These are phyloP conservation scores for Fusarium kyushuense DNA, from an alignment of 2,329 filamentous ascomycete genomes.

Conservation along the genomic window DNA sequence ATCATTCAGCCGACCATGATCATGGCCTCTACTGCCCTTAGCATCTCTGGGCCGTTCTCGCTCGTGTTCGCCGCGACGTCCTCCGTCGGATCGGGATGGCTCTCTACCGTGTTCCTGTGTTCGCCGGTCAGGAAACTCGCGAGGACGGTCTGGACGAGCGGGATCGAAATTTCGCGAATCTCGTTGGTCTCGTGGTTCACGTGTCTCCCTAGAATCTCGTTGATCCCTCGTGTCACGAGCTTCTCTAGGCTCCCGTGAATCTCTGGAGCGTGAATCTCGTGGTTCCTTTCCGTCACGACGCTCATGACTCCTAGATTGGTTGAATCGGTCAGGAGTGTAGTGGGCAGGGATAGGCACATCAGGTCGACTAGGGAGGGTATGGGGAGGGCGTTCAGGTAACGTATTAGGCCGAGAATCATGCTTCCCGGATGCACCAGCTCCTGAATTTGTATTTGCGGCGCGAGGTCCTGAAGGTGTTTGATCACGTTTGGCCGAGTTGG, in stretches of 20 bases:
- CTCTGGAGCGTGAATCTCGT: slow-evolving; percentile 52
- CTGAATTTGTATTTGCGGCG: slow-evolving; percentile 46
- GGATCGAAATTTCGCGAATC: slow-evolving; percentile 56
- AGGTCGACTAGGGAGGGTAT: slow-evolving; percentile 67
- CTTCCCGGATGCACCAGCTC: slow-evolving; percentile 33
- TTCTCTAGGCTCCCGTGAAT: slow-evolving; percentile 50
- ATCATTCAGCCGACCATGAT: slow-evolving; percentile 49
- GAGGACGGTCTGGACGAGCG: slow-evolving; percentile 56
- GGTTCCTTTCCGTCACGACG: slow-evolving; percentile 55
- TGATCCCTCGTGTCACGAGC: slow-evolving; percentile 47
- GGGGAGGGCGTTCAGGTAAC: slow-evolving; percentile 54
- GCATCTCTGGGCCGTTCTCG: slow-evolving; percentile 55
- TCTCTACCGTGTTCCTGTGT: slow-evolving; percentile 52
- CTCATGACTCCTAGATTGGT: slow-evolving; percentile 57
- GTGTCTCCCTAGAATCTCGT: slow-evolving; percentile 54
- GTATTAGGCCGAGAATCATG: slow-evolving; percentile 51
- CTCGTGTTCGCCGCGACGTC: slow-evolving; percentile 57
- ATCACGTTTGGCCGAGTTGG: slow-evolving; percentile 46
- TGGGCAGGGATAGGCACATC: slow-evolving; percentile 67
- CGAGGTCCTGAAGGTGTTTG: slow-evolving; percentile 38
- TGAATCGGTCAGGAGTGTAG: slow-evolving; percentile 60
- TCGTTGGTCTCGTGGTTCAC: slow-evolving; percentile 55
- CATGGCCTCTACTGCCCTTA: slow-evolving; percentile 46
- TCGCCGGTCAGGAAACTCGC: slow-evolving; percentile 61
- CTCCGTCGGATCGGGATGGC: slow-evolving; percentile 46